phyloP scores from a whole-genome alignment of 208 protist genomes.

The Trypanosoma boissoni region DNA sequence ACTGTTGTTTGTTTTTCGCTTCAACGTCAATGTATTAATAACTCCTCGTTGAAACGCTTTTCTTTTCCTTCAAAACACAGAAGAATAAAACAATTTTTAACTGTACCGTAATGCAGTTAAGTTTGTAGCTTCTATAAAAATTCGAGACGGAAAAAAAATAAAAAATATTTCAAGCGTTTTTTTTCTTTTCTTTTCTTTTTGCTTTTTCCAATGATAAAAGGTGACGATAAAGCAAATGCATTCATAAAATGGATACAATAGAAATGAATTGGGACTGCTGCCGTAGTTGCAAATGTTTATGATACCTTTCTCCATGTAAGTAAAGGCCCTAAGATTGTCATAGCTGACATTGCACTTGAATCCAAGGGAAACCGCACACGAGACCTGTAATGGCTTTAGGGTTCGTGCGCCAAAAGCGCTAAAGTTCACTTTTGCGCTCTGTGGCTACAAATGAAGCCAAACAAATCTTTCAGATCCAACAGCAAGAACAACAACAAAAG shows the following conservation, averaged over 20 bases:
- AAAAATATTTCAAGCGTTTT: background rate
- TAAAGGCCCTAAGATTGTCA: slow-evolving; percentile 94
- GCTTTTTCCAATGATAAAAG: slow-evolving; percentile 91
- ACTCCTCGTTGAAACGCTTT: no score
- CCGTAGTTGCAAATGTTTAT: slow-evolving; percentile 98
- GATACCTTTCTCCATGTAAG: slow-evolving; percentile 92
- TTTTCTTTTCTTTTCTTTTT: background rate
- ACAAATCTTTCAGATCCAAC: slow-evolving; percentile 93
- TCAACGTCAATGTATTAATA: no score
- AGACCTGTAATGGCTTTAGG: slow-evolving; percentile 93
- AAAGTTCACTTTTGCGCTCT: slow-evolving; percentile 93
- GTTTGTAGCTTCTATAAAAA: background rate
- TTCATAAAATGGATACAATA: slow-evolving; percentile 98
- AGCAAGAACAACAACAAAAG: no score
- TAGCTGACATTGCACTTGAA: slow-evolving; percentile 98
- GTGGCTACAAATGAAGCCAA: slow-evolving; percentile 96
- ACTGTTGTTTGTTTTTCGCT: no score
- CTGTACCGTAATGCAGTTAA: no score
- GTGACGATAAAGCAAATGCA: slow-evolving; percentile 96
- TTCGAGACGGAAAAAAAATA: background rate
- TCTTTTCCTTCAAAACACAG: background rate
- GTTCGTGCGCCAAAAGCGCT: slow-evolving; percentile 92
- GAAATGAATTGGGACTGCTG: slow-evolving; percentile 93
- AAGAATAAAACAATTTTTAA: no score
- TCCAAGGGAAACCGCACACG: slow-evolving; percentile 96